Conservation (phyloP, 345 rosid species). For the Rubroshorea leprosula region DNA sequence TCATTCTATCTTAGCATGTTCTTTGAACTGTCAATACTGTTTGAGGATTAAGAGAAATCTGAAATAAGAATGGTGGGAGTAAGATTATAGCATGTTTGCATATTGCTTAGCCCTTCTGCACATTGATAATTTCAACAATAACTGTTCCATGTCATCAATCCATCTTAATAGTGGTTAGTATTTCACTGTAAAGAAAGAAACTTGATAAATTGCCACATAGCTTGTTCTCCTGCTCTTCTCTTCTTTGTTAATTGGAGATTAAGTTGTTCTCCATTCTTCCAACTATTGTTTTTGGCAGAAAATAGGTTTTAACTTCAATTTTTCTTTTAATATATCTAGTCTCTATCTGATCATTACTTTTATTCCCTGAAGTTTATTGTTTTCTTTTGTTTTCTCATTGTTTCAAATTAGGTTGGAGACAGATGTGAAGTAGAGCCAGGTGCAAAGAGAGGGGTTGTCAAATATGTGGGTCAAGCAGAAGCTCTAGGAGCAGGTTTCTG, state of each 20-base stretch:
- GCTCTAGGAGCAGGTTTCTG: conserved; percentile 79
- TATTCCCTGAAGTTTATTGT: background rate
- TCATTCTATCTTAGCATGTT: background rate
- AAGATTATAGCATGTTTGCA: background rate
- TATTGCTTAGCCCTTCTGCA: background rate
- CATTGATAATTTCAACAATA: background rate
- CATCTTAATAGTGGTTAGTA: no score
- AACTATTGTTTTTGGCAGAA: background rate
- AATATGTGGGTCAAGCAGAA: conserved; percentile 76
- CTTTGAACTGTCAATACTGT: background rate
- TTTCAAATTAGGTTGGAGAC: conserved; percentile 58
- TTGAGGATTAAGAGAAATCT: background rate
- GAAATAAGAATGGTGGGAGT: background rate
- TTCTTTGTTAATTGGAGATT: no score
- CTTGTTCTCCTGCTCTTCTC: background rate
- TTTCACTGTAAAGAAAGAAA: no score
- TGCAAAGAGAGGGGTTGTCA: conserved; percentile 83
- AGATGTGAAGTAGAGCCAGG: conserved; percentile 94
- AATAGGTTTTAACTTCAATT: background rate
- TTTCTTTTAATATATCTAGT: background rate
- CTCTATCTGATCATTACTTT: background rate
- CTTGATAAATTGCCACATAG: no score
- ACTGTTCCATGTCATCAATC: background rate
- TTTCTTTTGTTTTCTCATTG: conserved; percentile 2
- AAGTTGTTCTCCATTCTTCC: background rate